A percentile compares a stretch with the other conserved stretches of the same genome.
Conservation (phyloP, 1,139 yeast species). For the Meyerozyma sp. region DNA sequence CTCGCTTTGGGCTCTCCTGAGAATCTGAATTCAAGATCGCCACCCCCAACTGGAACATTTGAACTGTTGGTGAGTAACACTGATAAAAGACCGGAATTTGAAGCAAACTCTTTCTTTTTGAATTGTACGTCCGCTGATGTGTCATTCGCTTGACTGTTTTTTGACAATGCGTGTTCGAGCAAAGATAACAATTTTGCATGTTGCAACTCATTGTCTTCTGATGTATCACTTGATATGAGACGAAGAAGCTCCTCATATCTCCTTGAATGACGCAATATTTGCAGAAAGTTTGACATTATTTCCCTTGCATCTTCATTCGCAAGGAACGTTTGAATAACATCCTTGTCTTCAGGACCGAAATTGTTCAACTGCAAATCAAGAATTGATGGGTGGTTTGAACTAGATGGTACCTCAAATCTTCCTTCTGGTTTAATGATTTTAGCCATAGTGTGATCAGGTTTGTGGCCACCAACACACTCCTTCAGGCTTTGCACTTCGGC, state of each 20-base stretch:
- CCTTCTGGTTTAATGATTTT: conserved; percentile 20
- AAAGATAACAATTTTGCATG: conserved; percentile 17
- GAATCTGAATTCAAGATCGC: conserved; percentile 22
- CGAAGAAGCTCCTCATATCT: not conserved
- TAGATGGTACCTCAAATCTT: conserved; percentile 3
- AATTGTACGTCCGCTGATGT: conserved; percentile 7
- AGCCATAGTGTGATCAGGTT: conserved; percentile 26
- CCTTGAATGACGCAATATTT: not conserved
- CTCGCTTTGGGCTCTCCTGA: conserved; percentile 7
- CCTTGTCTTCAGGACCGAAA: conserved; percentile 1
- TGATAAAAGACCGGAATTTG: conserved; percentile 19
- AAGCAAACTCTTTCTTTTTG: not conserved
- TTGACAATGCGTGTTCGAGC: conserved; percentile 8
- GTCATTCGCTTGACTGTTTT: not conserved
- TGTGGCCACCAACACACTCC: conserved; percentile 17
- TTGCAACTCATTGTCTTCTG: not conserved
- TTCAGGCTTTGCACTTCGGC: conserved; percentile 7
- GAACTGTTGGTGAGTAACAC: conserved; percentile 25
- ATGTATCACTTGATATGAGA: not conserved
- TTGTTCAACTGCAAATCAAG: not conserved
- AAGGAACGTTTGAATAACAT: conserved; percentile 1
- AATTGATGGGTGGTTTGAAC: not conserved
- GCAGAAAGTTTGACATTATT: conserved; percentile 8
- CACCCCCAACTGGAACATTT: conserved; percentile 20
- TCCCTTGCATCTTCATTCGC: conserved; percentile 4